Evolutionary conservation across 106 monocot genomes (phyloP), one percentile per base, ranked within the genome.

Genomic region (Chionographis japonica): DNA sequence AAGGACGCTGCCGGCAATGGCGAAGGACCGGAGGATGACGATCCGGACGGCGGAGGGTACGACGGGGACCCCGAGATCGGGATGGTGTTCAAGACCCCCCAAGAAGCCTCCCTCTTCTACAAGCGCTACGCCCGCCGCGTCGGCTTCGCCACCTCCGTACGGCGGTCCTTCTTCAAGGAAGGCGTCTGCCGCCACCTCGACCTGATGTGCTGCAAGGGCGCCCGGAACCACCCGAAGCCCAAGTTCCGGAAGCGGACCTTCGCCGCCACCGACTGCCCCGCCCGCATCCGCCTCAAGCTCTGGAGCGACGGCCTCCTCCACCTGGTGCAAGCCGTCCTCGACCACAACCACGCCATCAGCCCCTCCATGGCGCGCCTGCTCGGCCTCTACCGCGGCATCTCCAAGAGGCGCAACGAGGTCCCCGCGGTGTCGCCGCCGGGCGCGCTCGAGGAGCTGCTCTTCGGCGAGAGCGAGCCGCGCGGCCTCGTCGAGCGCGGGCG

Each of bases 191-290:
- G 85, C 41, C 85, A 89, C 60, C 74, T 89, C 12, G 89, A 89
- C 40, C 75, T 89, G 17, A 89, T 89, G 82, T 89, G 89, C 70
- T 89, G 85, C 71, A 89, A 89, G 55, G 89, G 89, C 8, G 79
- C 85, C 12, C 63, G 83, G 41, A 72, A 78, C 40, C 72, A 82
- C 2, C 76, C 81, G 1, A 85, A 85, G 58, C 79, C 89, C 35
- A 89, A 89, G 63, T 89, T 81, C 56, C 52, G 89, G 36, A 85
- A 82, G 59, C 60, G 89, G 11, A 70, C 82, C 3, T 82, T 72
- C 2, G 82, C 86, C 7, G 82, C 82, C 8, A 90, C 86, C 2
- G 77, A 83, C 56, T 86, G 90, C 55, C 74, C 60, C 4, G 85
- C 90, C 15, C 77, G 77, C 51, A 75, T 90, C 69, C 62, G 85